phyloP scores from a whole-genome alignment of 2,329 filamentous ascomycete genomes.

The Aspergillus amoenus region DNA sequence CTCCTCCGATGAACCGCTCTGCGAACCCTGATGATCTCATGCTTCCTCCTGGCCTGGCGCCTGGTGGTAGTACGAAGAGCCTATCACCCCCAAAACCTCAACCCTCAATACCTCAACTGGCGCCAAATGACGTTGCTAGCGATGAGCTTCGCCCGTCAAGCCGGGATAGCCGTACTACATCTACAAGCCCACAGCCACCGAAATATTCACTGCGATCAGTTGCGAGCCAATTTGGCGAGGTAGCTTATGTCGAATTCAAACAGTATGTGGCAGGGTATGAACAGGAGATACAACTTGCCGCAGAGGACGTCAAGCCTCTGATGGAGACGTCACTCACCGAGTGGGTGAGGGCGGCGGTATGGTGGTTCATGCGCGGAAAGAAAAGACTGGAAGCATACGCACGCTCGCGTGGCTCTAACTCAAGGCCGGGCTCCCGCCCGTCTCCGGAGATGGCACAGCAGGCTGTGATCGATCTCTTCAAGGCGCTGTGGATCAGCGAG shows the following conservation, averaged over 20 bases:
- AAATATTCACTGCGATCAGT: conserved; percentile 37
- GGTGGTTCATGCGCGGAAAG: conserved; percentile 88
- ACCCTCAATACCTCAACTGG: conserved; percentile 14
- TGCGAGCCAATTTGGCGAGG: conserved; percentile 55
- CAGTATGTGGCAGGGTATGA: conserved; percentile 70
- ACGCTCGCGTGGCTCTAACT: conserved; percentile 59
- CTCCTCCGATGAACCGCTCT: conserved; percentile 17
- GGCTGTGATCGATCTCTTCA: conserved; percentile 81
- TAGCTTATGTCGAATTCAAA: conserved; percentile 69
- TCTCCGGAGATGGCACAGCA: conserved; percentile 59
- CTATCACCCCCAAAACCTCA: conserved; percentile 19
- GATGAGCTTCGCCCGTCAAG: conserved; percentile 17
- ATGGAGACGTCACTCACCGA: conserved; percentile 63
- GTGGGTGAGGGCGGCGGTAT: conserved; percentile 71
- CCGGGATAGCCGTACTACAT: conserved; percentile 15
- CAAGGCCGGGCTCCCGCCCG: conserved; percentile 45
- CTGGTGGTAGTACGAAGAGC: conserved; percentile 21
- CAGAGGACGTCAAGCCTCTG: conserved; percentile 69
- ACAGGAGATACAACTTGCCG: conserved; percentile 73
- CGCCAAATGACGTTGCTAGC: conserved; percentile 11
- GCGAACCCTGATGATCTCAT: conserved; percentile 26
- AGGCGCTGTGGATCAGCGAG: conserved; percentile 75
- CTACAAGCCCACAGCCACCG: conserved; percentile 25
- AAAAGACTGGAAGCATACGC: conserved; percentile 71
- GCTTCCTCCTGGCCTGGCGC: conserved; percentile 22